Percentiles rank a stretch among this genome's conserved stretches.
Evolutionary conservation across 2,329 filamentous ascomycete species (phyloP).

Genomic region (Diaporthe helianthi): DNA sequence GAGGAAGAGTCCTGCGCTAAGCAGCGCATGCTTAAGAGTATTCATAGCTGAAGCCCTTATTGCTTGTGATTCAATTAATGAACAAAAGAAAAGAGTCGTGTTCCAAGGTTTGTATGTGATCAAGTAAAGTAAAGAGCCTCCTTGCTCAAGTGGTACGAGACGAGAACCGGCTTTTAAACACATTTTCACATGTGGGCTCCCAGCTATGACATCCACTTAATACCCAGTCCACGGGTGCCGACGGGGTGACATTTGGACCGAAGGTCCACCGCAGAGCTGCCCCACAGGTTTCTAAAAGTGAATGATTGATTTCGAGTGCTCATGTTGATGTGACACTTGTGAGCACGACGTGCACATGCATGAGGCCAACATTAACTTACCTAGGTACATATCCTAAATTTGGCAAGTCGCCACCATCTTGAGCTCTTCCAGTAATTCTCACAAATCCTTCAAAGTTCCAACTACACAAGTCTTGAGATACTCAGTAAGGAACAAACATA

Average conservation of each 20-base stretch:
- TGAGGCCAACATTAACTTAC: neutral
- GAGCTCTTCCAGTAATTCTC: neutral
- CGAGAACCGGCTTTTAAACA: neutral
- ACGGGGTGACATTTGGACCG: too few relatives aligned
- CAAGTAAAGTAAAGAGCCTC: neutral
- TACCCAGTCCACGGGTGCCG: too few relatives aligned
- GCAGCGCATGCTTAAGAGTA: neutral
- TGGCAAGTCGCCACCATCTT: neutral
- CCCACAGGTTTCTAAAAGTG: too few relatives aligned
- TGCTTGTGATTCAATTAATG: neutral
- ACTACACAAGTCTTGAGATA: too few relatives aligned
- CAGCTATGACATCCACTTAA: too few relatives aligned
- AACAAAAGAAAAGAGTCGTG: neutral
- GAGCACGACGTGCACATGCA: too few relatives aligned
- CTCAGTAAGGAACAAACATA: neutral
- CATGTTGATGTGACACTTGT: neutral
- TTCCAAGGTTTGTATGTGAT: neutral
- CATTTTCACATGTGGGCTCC: too few relatives aligned
- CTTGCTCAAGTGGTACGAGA: neutral
- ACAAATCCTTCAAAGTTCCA: neutral
- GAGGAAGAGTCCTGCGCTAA: neutral
- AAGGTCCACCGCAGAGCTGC: too few relatives aligned
- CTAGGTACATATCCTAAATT: neutral
- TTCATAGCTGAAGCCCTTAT: neutral
- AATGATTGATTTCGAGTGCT: too few relatives aligned